A percentile compares a stretch with the other conserved stretches of the same genome.
These are phyloP conservation scores for Lipomyces kockii DNA, from an alignment of 805 yeast species.

Conservation along the genomic window DNA sequence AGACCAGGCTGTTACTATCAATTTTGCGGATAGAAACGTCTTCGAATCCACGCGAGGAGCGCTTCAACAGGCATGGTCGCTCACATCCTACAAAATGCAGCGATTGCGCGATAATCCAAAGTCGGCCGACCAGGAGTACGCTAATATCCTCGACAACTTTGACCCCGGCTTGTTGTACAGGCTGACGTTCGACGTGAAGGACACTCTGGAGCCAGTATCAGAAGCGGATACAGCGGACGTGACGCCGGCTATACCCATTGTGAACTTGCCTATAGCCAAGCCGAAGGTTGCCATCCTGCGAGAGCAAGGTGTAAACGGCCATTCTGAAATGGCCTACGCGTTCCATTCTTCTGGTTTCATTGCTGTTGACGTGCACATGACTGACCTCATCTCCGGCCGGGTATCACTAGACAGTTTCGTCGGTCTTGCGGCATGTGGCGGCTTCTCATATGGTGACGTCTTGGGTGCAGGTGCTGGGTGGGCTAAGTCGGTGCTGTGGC, in stretches of 20 bases:
- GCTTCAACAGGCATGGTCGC: constrained; percentile 73
- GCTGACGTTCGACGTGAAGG: constrained; percentile 60
- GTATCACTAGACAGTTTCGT: constrained; percentile 77
- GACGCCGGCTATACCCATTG: constrained; percentile 24
- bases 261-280: constrained; percentile 41
- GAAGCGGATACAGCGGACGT: not conserved
- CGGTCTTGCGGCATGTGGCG: constrained; percentile 98
- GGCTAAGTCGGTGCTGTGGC: constrained; percentile 94
- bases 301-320: constrained; percentile 98
- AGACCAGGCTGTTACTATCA: constrained; percentile 49
- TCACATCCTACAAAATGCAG: constrained; percentile 89
- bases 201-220: constrained; percentile 26
- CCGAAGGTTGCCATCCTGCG: constrained; percentile 96
- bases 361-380: constrained; percentile 95
- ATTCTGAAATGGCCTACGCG: constrained; percentile 97
- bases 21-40: constrained; percentile 18
- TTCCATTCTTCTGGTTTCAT: constrained; percentile 94
- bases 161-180: constrained; percentile 91
- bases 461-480: constrained; percentile 99
- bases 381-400: constrained; percentile 78
- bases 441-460: constrained; percentile 98
- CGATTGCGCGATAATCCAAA: constrained; percentile 91
- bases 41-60: constrained; percentile 46
- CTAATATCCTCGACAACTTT: constrained; percentile 70
- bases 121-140: constrained; percentile 84